phyloP scores from a whole-genome alignment of 148 eudicot genomes.

The Spergularia marina region DNA sequence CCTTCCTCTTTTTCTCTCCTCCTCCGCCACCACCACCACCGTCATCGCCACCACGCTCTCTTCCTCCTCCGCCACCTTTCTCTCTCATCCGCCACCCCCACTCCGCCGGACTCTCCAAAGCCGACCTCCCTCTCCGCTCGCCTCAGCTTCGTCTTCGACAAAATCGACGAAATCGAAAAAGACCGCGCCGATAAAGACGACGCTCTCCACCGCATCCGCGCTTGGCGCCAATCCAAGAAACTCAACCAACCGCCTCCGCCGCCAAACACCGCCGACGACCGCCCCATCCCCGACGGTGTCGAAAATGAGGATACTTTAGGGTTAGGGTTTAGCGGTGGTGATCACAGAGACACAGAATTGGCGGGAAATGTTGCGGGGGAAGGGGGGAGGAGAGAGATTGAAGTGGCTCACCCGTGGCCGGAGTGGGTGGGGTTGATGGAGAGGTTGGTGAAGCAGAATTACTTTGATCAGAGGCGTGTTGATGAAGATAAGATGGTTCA shows the following conservation, averaged over 20 bases:
- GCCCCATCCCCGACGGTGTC: not conserved
- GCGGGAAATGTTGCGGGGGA: not conserved
- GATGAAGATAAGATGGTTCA: slow-evolving; percentile 74
- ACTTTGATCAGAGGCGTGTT: slow-evolving; percentile 68
- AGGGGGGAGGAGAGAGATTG: slow-evolving; percentile 30
- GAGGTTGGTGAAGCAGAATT: slow-evolving; percentile 83
- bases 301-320: not conserved
- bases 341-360: not conserved
- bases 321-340: slow-evolving; percentile 22
- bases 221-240: slow-evolving; percentile 82
- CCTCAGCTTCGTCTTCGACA: slow-evolving; percentile 88
- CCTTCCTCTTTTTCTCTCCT: slow-evolving; percentile 36
- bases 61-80: slow-evolving; percentile 21
- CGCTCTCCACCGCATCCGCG: slow-evolving; percentile 72
- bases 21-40: slow-evolving; percentile 17
- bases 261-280: not conserved
- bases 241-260: not conserved
- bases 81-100: slow-evolving; percentile 29
- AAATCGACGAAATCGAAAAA: slow-evolving; percentile 77
- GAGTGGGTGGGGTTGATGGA: slow-evolving; percentile 93
- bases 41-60: slow-evolving; percentile 18
- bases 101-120: slow-evolving; percentile 35
- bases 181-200: slow-evolving; percentile 71
- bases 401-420: slow-evolving; percentile 86
- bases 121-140: slow-evolving; percentile 74